Conservation (phyloP, 441 rosid genomes). For the Codiaeum variegatum region DNA sequence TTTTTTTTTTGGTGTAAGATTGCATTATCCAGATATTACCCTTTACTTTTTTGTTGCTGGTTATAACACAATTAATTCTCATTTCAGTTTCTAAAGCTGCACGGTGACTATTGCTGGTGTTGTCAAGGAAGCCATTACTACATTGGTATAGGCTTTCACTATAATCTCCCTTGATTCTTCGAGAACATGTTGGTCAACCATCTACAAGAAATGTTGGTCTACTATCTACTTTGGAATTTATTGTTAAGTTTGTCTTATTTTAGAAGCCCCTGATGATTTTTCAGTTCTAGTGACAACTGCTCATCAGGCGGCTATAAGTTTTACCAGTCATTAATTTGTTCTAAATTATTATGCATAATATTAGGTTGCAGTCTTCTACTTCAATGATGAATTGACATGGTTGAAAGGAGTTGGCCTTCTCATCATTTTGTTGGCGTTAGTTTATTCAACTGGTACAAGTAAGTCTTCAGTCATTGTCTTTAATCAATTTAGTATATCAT, state of each 20-base stretch:
- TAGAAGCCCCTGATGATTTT: not conserved
- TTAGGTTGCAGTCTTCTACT: slow-evolving; percentile 97
- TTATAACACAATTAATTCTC: slow-evolving; percentile 82
- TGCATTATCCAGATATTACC: slow-evolving; percentile 5
- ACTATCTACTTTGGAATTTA: not conserved
- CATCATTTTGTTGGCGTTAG: slow-evolving; percentile 83
- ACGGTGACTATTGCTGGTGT: slow-evolving; percentile 96
- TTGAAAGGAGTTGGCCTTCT: slow-evolving; percentile 81
- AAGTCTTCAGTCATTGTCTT: slow-evolving; percentile 36
- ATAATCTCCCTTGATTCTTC: not conserved
- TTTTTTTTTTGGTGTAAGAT: not conserved
- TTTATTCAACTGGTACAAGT: slow-evolving; percentile 98
- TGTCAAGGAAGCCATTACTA: slow-evolving; percentile 96
- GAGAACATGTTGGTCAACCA: slow-evolving; percentile 1
- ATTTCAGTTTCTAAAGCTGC: slow-evolving; percentile 96
- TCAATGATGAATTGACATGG: slow-evolving; percentile 92
- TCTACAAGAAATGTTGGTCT: slow-evolving; percentile 4
- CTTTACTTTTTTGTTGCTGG: slow-evolving; percentile 47
- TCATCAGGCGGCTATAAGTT: not conserved
- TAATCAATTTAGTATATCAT: not conserved
- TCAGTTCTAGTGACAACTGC: not conserved
- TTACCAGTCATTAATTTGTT: not conserved
- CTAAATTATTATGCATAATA: slow-evolving; percentile 14
- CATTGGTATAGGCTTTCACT: slow-evolving; percentile 52
- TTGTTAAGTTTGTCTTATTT: not conserved